A percentile compares a stretch with the other conserved stretches of the same genome.
Conservation (phyloP, 2,329 filamentous ascomycete species). For the Hymenoscyphus scutula region DNA sequence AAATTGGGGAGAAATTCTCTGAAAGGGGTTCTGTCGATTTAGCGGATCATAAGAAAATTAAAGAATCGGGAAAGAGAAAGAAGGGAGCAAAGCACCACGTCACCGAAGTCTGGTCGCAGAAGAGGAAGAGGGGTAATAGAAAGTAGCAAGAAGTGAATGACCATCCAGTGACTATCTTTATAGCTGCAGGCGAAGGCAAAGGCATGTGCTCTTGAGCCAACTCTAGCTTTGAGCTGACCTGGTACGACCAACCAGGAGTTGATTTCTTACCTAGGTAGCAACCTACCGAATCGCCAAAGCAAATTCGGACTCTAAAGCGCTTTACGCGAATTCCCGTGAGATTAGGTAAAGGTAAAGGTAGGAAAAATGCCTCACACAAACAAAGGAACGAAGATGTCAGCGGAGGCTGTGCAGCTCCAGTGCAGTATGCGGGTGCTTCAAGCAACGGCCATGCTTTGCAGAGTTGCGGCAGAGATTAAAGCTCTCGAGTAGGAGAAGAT, state of each 20-base stretch:
- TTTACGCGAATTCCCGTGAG: not conserved
- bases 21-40: not conserved
- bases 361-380: constrained; percentile 3
- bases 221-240: not conserved
- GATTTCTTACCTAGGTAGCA: not conserved
- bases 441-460: not conserved
- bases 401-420: not conserved
- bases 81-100: not conserved
- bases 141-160: not conserved
- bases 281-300: not conserved
- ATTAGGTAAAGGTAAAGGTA: constrained; percentile 1
- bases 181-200: not conserved
- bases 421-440: not conserved
- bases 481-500: not conserved
- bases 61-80: not conserved
- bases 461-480: not conserved
- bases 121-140: not conserved
- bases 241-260: not conserved
- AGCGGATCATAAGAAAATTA: not conserved
- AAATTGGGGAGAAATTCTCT: not conserved
- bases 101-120: not conserved
- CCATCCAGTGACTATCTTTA: not conserved
- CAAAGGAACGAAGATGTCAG: constrained; percentile 1
- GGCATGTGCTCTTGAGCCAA: not conserved
- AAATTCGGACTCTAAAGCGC: not conserved